Evolutionary conservation across 192 early-diverging fungal genomes (phyloP), one percentile per base, ranked within the genome.

Genomic region (Haplosporangium gracile): DNA sequence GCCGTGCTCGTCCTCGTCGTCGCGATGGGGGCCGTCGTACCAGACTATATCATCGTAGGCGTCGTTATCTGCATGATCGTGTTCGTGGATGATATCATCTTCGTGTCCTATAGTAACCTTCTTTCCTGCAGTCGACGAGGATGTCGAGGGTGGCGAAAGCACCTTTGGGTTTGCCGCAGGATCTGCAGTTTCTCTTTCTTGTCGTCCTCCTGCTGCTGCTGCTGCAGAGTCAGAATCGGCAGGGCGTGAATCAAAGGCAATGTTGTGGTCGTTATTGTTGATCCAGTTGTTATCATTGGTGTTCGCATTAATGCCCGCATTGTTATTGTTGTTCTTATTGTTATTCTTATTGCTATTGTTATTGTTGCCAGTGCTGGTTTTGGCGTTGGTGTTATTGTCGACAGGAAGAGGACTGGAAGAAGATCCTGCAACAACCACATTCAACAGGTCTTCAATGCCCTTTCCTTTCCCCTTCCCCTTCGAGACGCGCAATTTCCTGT

Each of bases 1-100:
- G 1, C 70, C 75, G 38, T 86, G 79, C n/a, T 86, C 84, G 47
- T 86, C 84, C 34, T 81, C 84, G 53, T 86, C 84, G 49, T 86
- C 84, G 5, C 84, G 74, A 36, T 86, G 84, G 16, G 79, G 79
- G 3, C 79, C 79, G 47, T 81, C 84, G 43, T 81, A 86, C 84
- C 79, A 81, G 26, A 78, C 76, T 74, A 86, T 79, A 29, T 78
- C 79, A 16, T 81, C 79, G 69, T 86, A 81, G 26, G 84, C 78
- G 32, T 79, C 84, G 45, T 86, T 86, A 34, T 86, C 79, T 2
- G 76, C 75, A 75, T 86, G 84, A 22, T 81, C 84, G 10, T 74
- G 76, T 22, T 86, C 55, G 49, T 85, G 83, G n/a, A 85, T 71
- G 38, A 86, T 86, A 32, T 81, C 79, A 10, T 74, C 63, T 24